These are phyloP conservation scores for Mrakia frigida DNA, from an alignment of 768 basidiomycete species.

Conservation along the genomic window DNA sequence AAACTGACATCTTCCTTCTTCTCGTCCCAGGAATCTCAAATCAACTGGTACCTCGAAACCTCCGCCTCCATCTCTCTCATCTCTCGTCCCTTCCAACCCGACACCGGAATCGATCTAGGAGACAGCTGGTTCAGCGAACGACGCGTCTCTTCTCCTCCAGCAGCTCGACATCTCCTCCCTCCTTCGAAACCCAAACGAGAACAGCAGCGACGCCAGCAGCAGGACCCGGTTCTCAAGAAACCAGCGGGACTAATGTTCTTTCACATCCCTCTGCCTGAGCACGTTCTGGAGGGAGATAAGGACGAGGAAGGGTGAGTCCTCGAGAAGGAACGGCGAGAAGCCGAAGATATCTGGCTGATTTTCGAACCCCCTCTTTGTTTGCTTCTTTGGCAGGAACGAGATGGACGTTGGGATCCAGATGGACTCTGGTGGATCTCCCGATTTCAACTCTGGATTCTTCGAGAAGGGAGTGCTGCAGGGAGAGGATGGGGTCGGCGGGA, in stretches of 20 bases:
- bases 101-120: slow-evolving; percentile 65
- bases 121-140: slow-evolving; percentile 51
- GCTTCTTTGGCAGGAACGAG: slow-evolving; percentile 49
- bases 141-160: background rate
- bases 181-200: slow-evolving; percentile 24
- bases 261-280: slow-evolving; percentile 82
- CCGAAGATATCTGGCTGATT: too few species aligned
- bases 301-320: slow-evolving; percentile 14
- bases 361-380: background rate
- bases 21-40: slow-evolving; percentile 59
- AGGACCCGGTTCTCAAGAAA: slow-evolving; percentile 60
- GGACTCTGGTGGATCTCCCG: slow-evolving; percentile 40
- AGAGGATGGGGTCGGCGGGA: slow-evolving; percentile 49
- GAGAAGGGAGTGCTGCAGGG: slow-evolving; percentile 70
- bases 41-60: slow-evolving; percentile 82
- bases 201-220: background rate
- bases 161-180: slow-evolving; percentile 29
- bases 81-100: slow-evolving; percentile 76
- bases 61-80: slow-evolving; percentile 67
- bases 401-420: slow-evolving; percentile 70
- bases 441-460: slow-evolving; percentile 70
- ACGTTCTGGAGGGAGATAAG: background rate
- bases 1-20: background rate
- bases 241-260: slow-evolving; percentile 97
- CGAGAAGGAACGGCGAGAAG: too few species aligned